A percentile compares a stretch with the other conserved stretches of the same genome.
These are phyloP conservation scores for Alternaria sp. DNA, from an alignment of 2,329 filamentous ascomycete genomes.

Conservation along the genomic window DNA sequence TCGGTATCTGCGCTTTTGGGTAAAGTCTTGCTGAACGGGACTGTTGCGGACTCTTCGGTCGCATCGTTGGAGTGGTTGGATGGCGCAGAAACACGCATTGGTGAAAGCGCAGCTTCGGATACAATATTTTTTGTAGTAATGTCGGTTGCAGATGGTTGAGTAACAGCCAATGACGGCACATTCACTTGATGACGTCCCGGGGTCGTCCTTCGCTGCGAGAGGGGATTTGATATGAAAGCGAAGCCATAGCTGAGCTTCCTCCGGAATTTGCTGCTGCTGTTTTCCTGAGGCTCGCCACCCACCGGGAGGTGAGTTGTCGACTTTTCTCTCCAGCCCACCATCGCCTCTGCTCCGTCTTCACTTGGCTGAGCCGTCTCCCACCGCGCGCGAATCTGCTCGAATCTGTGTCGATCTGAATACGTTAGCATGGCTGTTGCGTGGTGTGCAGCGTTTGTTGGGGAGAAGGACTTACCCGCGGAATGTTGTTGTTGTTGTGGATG, in stretches of 20 bases:
- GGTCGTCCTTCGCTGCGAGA: conserved; percentile 37
- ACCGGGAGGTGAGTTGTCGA: conserved; percentile 16
- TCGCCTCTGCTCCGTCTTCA: conserved; percentile 18
- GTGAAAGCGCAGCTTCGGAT: conserved; percentile 17
- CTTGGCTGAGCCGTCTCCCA: conserved; percentile 38
- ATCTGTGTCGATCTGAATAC: conserved; percentile 40
- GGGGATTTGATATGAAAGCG: conserved; percentile 40
- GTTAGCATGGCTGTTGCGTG: conserved; percentile 42
- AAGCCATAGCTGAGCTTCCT: conserved; percentile 43
- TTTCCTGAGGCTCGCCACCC: conserved; percentile 10
- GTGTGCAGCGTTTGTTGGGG: conserved; percentile 4
- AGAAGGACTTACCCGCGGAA: conserved; percentile 22
- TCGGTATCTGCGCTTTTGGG: conserved; percentile 12
- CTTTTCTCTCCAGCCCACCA: conserved; percentile 39
- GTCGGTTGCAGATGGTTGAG: conserved; percentile 11
- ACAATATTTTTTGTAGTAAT: conserved; percentile 1
- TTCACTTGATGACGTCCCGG: conserved; percentile 18
- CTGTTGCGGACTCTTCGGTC: background rate
- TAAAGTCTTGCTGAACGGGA: background rate
- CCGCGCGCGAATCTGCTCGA: conserved; percentile 40
- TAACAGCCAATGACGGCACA: conserved; percentile 17
- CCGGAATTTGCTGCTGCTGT: conserved; percentile 35
- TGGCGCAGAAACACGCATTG: conserved; percentile 2
- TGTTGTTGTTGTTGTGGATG: conserved; percentile 8
- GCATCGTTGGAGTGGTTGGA: background rate